These are phyloP conservation scores for Chiua virens DNA, from an alignment of 768 basidiomycete genomes.

Conservation along the genomic window DNA sequence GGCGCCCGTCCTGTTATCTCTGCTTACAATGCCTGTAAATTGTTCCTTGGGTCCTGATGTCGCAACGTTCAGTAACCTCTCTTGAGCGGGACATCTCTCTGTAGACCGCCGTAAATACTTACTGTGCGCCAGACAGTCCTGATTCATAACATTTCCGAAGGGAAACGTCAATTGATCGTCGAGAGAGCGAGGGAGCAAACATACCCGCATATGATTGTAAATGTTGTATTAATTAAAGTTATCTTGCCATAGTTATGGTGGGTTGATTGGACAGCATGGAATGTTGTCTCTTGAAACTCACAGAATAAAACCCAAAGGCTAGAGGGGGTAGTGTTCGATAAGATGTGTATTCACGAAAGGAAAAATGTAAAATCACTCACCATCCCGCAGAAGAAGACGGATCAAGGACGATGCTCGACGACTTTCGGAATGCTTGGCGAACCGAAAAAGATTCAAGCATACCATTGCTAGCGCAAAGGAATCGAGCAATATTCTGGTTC, in stretches of 20 bases:
- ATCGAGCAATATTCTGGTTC: constrained; percentile 2
- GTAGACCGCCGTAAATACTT: background rate
- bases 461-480: background rate
- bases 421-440: background rate
- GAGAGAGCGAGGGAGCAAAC: constrained; percentile 1
- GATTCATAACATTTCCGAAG: background rate
- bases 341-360: background rate
- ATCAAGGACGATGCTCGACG: constrained; percentile 4
- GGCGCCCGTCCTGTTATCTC: background rate
- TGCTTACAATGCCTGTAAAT: background rate
- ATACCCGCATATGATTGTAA: constrained; percentile 13
- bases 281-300: background rate
- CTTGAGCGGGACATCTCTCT: background rate
- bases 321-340: too few species aligned
- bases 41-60: background rate
- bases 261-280: constrained; percentile 2
- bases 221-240: constrained; percentile 3
- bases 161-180: background rate
- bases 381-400: constrained; percentile 12
- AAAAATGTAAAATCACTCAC: background rate
- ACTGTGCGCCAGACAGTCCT: constrained; percentile 11
- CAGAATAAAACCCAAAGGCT: background rate
- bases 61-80: background rate
- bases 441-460: background rate
- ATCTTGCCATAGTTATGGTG: background rate